A percentile compares a stretch with the other conserved stretches of the same genome.
phyloP scores from a whole-genome alignment of 495 filamentous ascomycete species.

The Xylaria palmicola region DNA sequence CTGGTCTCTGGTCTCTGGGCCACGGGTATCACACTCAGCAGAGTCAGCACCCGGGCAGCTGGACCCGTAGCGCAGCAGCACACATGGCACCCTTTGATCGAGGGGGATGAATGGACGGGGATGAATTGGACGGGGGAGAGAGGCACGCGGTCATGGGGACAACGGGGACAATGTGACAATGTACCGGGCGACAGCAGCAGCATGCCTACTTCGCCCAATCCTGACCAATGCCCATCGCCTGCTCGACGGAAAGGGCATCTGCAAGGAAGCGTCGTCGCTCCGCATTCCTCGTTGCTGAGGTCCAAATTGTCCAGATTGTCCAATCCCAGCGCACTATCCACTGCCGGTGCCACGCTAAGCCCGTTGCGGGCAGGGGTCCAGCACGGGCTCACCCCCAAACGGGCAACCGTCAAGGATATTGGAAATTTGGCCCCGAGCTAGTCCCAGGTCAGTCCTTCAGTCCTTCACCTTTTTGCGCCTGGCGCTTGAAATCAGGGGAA shows the following conservation, averaged over 20 bases:
- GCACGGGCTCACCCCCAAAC: neutral
- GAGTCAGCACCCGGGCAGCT: no score
- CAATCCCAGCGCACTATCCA: no score
- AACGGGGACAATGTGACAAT: no score
- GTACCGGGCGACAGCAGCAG: neutral
- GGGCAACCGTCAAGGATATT: constrained; percentile 5
- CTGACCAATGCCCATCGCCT: neutral
- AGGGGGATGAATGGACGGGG: no score
- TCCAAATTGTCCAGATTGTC: no score
- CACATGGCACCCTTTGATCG: no score
- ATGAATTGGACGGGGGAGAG: no score
- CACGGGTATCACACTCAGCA: no score
- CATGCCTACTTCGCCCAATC: neutral
- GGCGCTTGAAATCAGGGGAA: no score
- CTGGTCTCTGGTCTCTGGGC: neutral
- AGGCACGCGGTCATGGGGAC: neutral
- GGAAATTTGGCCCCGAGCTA: constrained; percentile 6
- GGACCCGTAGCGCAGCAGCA: no score
- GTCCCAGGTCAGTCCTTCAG: neutral
- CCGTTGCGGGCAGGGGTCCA: no score
- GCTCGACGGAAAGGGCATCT: constrained; percentile 4
- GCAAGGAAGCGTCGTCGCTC: constrained; percentile 4
- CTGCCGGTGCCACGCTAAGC: constrained; percentile 1
- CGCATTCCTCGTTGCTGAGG: neutral
- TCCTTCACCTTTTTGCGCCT: neutral